Conservation (phyloP, 768 basidiomycete species). For the Calocera viscosa region DNA sequence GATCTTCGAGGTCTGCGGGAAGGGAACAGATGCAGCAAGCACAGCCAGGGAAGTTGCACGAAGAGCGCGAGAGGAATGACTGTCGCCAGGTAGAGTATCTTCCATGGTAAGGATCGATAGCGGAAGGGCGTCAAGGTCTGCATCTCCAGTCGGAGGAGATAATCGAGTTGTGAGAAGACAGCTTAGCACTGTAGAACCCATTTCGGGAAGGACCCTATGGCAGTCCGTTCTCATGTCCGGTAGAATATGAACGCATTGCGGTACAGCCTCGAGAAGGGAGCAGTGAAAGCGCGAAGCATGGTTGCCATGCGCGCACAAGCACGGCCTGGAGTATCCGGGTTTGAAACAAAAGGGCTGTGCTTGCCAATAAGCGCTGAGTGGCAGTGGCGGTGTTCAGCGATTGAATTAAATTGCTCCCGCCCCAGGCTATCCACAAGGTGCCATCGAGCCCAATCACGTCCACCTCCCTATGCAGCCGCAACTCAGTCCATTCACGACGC, state of each 20-base stretch:
- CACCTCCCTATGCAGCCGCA: conserved; percentile 3
- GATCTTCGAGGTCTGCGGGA: too few species aligned
- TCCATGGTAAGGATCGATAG: neutral
- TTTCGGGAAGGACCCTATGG: too few species aligned
- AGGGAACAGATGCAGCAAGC: too few species aligned
- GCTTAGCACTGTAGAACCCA: too few species aligned
- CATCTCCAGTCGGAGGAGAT: neutral
- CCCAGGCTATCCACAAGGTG: neutral
- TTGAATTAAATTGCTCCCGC: neutral
- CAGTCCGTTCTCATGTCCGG: too few species aligned
- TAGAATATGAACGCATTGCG: neutral
- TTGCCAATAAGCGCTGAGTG: neutral
- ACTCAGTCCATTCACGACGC: neutral
- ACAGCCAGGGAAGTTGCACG: neutral
- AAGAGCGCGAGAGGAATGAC: neutral
- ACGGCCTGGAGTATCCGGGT: too few species aligned
- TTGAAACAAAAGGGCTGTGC: too few species aligned
- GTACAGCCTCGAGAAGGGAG: neutral
- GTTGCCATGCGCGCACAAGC: too few species aligned
- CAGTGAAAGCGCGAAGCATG: too few species aligned
- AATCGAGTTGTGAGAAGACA: neutral
- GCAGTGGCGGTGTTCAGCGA: neutral
- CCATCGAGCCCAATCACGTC: neutral
- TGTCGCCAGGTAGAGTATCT: neutral
- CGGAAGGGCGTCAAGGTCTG: neutral